These are phyloP conservation scores for Termitomyces sp. DNA, from an alignment of 768 basidiomycete genomes.

Conservation along the genomic window DNA sequence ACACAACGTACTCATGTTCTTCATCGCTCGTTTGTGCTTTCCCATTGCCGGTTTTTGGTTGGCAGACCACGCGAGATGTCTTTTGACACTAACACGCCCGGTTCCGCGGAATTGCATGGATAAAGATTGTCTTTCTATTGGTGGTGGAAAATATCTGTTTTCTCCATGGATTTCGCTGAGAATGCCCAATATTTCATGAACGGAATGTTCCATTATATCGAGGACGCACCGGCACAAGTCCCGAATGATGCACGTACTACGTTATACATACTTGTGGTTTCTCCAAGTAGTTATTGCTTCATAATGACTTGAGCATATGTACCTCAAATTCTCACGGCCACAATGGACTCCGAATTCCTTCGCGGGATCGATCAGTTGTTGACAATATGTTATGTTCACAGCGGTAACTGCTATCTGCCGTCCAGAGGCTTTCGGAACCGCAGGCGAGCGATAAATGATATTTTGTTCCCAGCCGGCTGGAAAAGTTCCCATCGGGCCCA, in stretches of 20 bases:
- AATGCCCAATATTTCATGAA: neutral
- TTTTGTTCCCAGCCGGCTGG: neutral
- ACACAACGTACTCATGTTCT: neutral
- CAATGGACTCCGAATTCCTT: neutral
- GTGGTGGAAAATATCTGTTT: neutral
- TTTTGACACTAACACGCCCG: neutral
- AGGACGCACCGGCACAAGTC: neutral
- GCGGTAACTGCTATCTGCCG: neutral
- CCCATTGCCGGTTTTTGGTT: too few relatives aligned
- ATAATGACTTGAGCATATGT: too few relatives aligned
- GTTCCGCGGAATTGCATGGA: conserved; percentile 11
- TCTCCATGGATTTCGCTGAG: neutral
- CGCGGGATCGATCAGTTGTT: neutral
- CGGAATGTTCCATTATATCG: neutral
- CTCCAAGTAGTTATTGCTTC: neutral
- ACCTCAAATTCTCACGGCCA: neutral
- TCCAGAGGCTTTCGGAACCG: conserved; percentile 7
- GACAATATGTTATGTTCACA: neutral
- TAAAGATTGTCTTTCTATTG: conserved; percentile 7
- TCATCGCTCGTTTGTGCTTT: neutral
- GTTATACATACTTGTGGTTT: neutral
- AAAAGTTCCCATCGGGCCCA: neutral
- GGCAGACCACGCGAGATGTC: too few relatives aligned
- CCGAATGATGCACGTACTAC: neutral
- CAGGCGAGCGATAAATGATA: too few relatives aligned